These are phyloP conservation scores for Aspergillus sp. DNA, from an alignment of 2,329 filamentous ascomycete species.

Conservation along the genomic window DNA sequence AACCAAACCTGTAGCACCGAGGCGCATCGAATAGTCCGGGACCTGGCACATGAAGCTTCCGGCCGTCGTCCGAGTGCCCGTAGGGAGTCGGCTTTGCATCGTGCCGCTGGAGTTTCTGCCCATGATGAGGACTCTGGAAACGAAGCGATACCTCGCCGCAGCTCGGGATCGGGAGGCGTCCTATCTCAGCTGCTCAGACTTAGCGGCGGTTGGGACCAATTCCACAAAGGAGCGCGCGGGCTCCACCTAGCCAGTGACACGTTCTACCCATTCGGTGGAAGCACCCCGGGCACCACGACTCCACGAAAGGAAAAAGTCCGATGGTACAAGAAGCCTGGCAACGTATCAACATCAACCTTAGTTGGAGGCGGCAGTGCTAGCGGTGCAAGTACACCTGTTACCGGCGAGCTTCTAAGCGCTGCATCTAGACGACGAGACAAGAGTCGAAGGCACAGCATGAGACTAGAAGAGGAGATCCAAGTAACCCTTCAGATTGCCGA, in stretches of 20 bases:
- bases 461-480: constrained; percentile 53
- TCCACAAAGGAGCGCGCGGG: neutral
- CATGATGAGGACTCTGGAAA: neutral
- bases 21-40: constrained; percentile 3
- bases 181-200: constrained; percentile 2
- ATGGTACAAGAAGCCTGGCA: constrained; percentile 29
- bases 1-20: constrained; percentile 3
- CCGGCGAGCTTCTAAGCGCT: constrained; percentile 30
- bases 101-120: neutral
- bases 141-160: neutral
- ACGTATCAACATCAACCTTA: constrained; percentile 28
- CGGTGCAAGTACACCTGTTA: constrained; percentile 33
- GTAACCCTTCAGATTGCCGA: constrained; percentile 65
- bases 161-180: neutral
- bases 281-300: constrained; percentile 5
- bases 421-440: constrained; percentile 31
- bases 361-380: constrained; percentile 24
- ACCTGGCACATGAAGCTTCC: neutral
- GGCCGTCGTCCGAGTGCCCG: constrained; percentile 2
- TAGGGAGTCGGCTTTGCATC: neutral
- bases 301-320: constrained; percentile 12
- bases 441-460: constrained; percentile 16
- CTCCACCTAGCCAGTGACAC: neutral
- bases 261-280: constrained; percentile 4
- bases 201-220: constrained; percentile 2